Evolutionary conservation across 2,329 filamentous ascomycete genomes (phyloP).

Genomic region (Pseudogymnoascus sp.): DNA sequence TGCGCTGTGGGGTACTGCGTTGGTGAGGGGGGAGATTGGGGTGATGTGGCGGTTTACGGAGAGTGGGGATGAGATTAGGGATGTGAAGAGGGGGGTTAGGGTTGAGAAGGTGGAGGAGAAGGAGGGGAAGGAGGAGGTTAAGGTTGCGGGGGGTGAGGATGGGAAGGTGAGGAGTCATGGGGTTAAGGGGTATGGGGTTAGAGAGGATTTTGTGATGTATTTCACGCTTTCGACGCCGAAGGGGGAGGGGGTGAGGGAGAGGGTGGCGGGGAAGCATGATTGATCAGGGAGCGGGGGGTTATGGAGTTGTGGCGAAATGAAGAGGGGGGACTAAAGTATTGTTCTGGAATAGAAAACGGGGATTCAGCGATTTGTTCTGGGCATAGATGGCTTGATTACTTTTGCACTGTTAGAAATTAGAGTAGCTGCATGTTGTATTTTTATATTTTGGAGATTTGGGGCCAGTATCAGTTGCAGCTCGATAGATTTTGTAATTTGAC

Average conservation of each 20-base stretch:
- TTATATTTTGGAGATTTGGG: background rate
- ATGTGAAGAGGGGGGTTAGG: constrained; percentile 13
- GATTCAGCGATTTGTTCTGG: background rate
- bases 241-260: background rate
- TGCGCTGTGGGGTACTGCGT: constrained; percentile 65
- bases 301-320: background rate
- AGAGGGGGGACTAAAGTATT: background rate
- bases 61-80: constrained; percentile 35
- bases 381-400: background rate
- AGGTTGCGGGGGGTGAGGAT: constrained; percentile 17
- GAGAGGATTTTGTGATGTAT: background rate
- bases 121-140: constrained; percentile 13
- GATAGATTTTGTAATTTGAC: background rate
- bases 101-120: constrained; percentile 17
- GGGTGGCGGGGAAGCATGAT: background rate
- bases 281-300: background rate
- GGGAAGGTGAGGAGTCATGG: constrained; percentile 8
- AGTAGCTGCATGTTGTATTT: background rate
- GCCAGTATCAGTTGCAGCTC: background rate
- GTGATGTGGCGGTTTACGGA: constrained; percentile 80
- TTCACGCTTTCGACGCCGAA: background rate
- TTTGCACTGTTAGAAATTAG: background rate
- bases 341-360: background rate
- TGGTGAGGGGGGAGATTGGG: constrained; percentile 59
- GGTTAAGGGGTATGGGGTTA: background rate